Evolutionary conservation across 495 filamentous ascomycete genomes (phyloP), one percentile per base, ranked within the genome.

Genomic region (Cercophora newfieldiana): DNA sequence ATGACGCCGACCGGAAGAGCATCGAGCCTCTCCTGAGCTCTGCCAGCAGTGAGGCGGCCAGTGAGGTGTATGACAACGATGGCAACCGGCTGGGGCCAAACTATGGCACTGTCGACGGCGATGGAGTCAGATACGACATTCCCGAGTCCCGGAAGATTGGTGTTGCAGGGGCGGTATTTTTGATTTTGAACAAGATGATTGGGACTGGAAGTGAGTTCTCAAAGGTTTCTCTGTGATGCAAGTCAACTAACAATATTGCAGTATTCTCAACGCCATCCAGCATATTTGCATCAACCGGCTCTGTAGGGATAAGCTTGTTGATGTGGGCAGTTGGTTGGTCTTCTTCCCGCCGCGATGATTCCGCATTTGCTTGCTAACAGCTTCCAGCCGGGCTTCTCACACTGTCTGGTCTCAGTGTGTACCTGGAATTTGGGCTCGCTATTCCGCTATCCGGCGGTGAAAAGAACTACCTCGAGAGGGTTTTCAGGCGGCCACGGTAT

Each of bases 391-490:
- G 69, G 29, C 54, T 69, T 33, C 62, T 68, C 22, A 65, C 68
- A 5, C 57, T 72, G 1, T 65, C 64, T 18, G 70, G 63, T 7
- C 68, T 75, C 24, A 66, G 65, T 30, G 74, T 77, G 5, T 75
- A 67, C 64, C 69, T 77, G 62, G 73, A 75, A 49, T 77, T 84
- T 72, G 86, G 86, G 31, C 83, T 83, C 31, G 83, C 81, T 14
- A 84, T 83, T 54, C 82, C 82, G 3, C 67, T 76, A n/a, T 81
- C 76, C 22, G 82, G 83, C 19, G 83, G 83, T n/a, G 82, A 86
- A 62, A 84, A 84, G 68, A 80, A 88, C 70, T 89, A 89, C 71
- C 84, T 90, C 37, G 87, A 91, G 72, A 82, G 82, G 33, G 83
- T 89, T 49, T 88, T 82, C 74, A 80, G 79, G 28, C 85, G 82